A percentile compares a stretch with the other conserved stretches of the same genome.
Evolutionary conservation across 345 rosid genomes (phyloP).

Genomic region (Hibiscus syriacus): DNA sequence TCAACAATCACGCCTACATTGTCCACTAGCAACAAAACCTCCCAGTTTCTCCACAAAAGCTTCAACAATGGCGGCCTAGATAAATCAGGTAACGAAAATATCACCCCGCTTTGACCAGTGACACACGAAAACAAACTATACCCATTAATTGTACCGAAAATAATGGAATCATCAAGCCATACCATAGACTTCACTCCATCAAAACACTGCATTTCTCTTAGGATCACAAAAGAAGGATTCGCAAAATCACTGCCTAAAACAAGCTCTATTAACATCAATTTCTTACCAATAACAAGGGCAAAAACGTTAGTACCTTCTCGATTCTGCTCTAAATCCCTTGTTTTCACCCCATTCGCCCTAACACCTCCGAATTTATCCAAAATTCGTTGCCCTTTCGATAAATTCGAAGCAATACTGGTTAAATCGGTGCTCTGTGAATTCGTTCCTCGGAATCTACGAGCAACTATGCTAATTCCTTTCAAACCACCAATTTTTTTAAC

Average conservation of each 20-base stretch:
- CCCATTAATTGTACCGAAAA: constrained; percentile 56
- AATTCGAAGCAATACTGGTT: constrained; percentile 17
- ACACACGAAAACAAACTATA: constrained; percentile 77
- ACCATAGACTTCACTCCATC: constrained; percentile 69
- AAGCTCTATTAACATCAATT: constrained; percentile 59
- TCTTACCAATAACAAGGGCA: constrained; percentile 55
- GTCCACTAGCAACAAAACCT: constrained; percentile 76
- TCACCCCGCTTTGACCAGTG: constrained; percentile 74
- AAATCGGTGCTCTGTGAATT: constrained; percentile 45
- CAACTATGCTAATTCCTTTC: constrained; percentile 49
- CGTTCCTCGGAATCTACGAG: constrained; percentile 43
- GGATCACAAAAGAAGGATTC: constrained; percentile 44
- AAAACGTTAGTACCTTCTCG: constrained; percentile 41
- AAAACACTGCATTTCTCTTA: constrained; percentile 73
- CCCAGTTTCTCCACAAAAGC: constrained; percentile 63
- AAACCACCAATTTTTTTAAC: constrained; percentile 47
- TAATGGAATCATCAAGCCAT: constrained; percentile 89
- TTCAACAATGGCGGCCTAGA: constrained; percentile 57
- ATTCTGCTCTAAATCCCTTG: constrained; percentile 29
- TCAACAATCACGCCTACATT: constrained; percentile 82
- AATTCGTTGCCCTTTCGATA: constrained; percentile 46
- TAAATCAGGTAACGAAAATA: constrained; percentile 71
- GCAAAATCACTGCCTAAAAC: constrained; percentile 20
- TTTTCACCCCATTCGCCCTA: constrained; percentile 50
- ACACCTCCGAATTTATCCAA: constrained; percentile 65